These are phyloP conservation scores for Guillardia theta DNA, from an alignment of 78 protist species.

Conservation along the genomic window DNA sequence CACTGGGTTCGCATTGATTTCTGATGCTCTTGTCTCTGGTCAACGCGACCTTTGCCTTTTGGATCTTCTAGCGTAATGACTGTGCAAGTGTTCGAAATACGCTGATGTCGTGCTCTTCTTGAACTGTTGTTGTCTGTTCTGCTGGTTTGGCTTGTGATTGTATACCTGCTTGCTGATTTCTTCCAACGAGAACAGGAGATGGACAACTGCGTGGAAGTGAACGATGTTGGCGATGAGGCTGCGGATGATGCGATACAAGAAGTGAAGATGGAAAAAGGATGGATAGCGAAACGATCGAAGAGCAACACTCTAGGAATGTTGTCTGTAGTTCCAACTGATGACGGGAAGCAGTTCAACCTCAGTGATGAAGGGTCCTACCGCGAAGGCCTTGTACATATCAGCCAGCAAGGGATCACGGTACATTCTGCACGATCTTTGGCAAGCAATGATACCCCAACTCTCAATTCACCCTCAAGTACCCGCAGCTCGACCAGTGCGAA, in stretches of 20 bases:
- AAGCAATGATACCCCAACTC: not conserved
- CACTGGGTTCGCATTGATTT: too few species aligned
- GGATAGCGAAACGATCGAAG: not conserved
- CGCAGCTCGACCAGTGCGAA: constrained; percentile 25
- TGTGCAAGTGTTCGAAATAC: not conserved
- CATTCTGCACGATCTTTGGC: not conserved
- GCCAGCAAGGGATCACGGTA: not conserved
- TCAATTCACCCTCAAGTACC: not conserved
- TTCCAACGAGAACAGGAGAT: not conserved
- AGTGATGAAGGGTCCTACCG: not conserved
- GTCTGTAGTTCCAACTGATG: not conserved
- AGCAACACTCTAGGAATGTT: not conserved
- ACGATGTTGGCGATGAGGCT: not conserved
- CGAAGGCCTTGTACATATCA: not conserved
- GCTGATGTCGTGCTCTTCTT: not conserved
- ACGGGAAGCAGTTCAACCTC: not conserved
- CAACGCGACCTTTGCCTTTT: too few species aligned
- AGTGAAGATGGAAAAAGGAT: not conserved
- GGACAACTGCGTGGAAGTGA: not conserved
- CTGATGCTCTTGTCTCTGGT: too few species aligned
- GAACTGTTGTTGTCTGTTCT: not conserved
- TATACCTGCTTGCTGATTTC: not conserved
- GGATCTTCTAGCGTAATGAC: not conserved
- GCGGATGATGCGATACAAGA: not conserved
- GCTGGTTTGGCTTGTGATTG: not conserved